Percentiles rank a stretch among this genome's conserved stretches.
Conservation (phyloP, 2,329 filamentous ascomycete genomes). For the Ascochyta clinopodiicola region DNA sequence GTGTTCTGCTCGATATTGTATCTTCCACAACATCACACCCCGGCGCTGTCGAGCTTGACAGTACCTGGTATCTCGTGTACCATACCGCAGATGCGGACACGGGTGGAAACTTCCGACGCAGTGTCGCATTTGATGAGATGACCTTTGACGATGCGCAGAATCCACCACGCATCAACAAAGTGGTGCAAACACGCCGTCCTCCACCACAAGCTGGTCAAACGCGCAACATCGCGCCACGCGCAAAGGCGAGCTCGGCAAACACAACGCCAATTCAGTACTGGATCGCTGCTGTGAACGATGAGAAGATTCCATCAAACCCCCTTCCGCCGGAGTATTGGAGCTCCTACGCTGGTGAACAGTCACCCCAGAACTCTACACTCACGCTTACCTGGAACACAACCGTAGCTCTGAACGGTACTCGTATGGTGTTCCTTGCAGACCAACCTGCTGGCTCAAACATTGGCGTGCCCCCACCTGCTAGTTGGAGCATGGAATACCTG, state of each 20-base stretch:
- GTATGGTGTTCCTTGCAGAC: neutral
- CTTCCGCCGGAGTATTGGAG: neutral
- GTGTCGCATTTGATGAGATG: constrained; percentile 46
- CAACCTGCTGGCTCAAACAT: neutral
- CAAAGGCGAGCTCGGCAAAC: neutral
- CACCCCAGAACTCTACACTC: neutral
- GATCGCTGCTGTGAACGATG: neutral
- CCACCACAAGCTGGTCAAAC: neutral
- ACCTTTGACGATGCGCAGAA: constrained; percentile 34
- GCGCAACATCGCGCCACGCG: neutral
- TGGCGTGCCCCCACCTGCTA: neutral
- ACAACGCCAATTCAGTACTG: neutral
- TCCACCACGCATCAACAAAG: neutral
- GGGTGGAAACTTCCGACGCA: constrained; percentile 49
- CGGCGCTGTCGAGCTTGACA: constrained; percentile 26
- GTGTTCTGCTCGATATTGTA: constrained; percentile 46
- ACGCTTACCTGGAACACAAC: neutral
- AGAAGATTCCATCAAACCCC: neutral
- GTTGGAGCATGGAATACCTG: neutral
- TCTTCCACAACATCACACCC: constrained; percentile 50
- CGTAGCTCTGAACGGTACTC: neutral
- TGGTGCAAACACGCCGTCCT: neutral
- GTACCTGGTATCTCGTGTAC: constrained; percentile 34
- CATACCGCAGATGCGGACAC: constrained; percentile 47
- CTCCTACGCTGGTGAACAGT: neutral